Percentiles rank a stretch among this genome's conserved stretches.
These are phyloP conservation scores for Chionographis japonica DNA, from an alignment of 106 monocot species.

Conservation along the genomic window DNA sequence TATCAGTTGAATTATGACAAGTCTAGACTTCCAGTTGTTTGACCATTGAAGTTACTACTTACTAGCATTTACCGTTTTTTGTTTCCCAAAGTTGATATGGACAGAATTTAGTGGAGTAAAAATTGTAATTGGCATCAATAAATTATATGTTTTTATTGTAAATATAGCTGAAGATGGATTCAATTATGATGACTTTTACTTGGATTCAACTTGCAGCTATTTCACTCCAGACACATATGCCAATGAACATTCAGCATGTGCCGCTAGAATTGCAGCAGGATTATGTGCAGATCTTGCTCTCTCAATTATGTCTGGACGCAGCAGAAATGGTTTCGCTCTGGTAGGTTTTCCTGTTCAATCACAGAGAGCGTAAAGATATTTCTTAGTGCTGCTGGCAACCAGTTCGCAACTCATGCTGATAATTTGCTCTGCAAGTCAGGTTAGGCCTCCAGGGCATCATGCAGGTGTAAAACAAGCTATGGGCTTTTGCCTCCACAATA, in stretches of 20 bases:
- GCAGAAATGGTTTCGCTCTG: constrained; percentile 92
- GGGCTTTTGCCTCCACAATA: constrained; percentile 99
- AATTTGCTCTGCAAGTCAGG: constrained; percentile 39
- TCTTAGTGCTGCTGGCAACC: background rate
- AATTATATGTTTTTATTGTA: background rate
- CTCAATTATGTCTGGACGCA: constrained; percentile 55
- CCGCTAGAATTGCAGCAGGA: constrained; percentile 96
- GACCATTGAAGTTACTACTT: background rate
- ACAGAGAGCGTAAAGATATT: background rate
- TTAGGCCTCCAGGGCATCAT: constrained; percentile 99
- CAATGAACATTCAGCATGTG: constrained; percentile 86
- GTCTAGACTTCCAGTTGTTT: background rate
- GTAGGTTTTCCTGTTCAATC: constrained; percentile 30
- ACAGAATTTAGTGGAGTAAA: too few relatives aligned
- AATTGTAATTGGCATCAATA: too few relatives aligned
- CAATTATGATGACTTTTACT: constrained; percentile 10
- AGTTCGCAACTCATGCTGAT: constrained; percentile 4
- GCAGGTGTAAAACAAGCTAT: constrained; percentile 89
- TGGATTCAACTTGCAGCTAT: constrained; percentile 56
- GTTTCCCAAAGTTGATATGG: too few relatives aligned
- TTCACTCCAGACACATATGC: constrained; percentile 97
- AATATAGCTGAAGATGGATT: constrained; percentile 1
- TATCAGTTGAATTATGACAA: too few relatives aligned
- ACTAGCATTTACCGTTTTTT: too few relatives aligned
- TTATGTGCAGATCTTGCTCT: constrained; percentile 91